phyloP scores from a whole-genome alignment of 345 rosid species.

The Arabidopsis thaliana region DNA sequence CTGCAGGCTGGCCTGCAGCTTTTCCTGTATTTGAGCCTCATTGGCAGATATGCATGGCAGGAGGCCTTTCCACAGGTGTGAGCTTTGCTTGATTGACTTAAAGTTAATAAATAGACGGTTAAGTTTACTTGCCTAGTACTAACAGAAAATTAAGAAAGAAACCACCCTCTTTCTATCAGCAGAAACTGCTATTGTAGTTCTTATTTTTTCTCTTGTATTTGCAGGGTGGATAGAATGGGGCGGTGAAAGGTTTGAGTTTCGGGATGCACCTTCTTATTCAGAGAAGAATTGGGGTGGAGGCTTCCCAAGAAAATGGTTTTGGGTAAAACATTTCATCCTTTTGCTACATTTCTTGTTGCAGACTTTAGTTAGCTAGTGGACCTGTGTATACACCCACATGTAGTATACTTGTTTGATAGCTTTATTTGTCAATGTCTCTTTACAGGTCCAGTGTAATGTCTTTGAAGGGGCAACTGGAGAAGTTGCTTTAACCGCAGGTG shows the following conservation, averaged over 20 bases:
- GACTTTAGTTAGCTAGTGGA: constrained; percentile 28
- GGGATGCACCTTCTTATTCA: constrained; percentile 92
- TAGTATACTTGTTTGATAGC: constrained; percentile 2
- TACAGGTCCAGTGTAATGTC: constrained; percentile 90
- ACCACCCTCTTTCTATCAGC: neutral
- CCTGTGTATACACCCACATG: constrained; percentile 19
- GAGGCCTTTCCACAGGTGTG: constrained; percentile 94
- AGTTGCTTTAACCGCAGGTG: constrained; percentile 87
- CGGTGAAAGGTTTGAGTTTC: constrained; percentile 84
- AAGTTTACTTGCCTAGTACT: neutral
- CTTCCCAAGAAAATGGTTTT: constrained; percentile 98
- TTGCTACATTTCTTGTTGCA: constrained; percentile 24
- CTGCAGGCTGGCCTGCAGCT: constrained; percentile 98
- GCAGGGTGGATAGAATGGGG: constrained; percentile 99
- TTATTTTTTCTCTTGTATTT: constrained; percentile 31
- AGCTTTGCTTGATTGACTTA: neutral
- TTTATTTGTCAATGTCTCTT: constrained; percentile 31
- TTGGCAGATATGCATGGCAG: constrained; percentile 99
- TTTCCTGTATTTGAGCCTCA: constrained; percentile 98
- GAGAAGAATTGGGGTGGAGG: constrained; percentile 99
- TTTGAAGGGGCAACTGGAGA: constrained; percentile 89
- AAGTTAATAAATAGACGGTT: neutral
- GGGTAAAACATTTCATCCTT: constrained; percentile 61
- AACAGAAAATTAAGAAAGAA: constrained; percentile 1
- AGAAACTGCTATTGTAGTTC: constrained; percentile 17